Evolutionary conservation across 345 rosid species (phyloP), one percentile per base, ranked within the genome.

Genomic region (Cardamine occulta): DNA sequence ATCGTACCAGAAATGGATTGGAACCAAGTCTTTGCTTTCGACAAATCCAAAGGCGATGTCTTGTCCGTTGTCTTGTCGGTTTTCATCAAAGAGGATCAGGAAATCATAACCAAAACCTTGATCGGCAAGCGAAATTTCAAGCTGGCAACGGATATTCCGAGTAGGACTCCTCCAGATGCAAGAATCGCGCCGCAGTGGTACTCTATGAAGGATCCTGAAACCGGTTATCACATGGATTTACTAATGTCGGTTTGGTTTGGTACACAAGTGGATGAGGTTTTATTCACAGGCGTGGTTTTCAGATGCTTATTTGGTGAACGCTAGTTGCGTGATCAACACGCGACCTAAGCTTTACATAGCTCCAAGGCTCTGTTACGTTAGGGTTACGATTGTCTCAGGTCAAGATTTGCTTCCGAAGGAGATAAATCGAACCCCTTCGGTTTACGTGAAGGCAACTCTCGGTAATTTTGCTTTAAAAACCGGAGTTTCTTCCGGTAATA

Each of bases 1-100:
- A 7, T 48, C 1, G 56, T 63, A 68, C 70, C 69, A 39, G 8
- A 52, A 31, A 6, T 18, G 39, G 58, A 61, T 12, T 76, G 59
- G 80, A 56, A 70, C 40, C 75, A 63, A 56, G 60, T 54, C 17
- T 77, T 77, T 19, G 80, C 76, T 70, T 70, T 77, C 53, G 80
- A 77, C 72, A 70, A 63, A 77, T 0, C 66, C 42, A 35, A 55
- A 63, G 80, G 71, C 9, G 76, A 70, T 63, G 71, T 70, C 55
- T 70, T 76, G 59, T 62, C 51, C 3, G 52, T 63, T 28, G 17
- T 44, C 58, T 76, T 44, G 48, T 44, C 48, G 48, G 48, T 44
- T 44, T 44, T 44, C 1, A 44, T 44, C 7, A 47, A 45, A 9
- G 51, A 62, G 6, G 37, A 0, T 28, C 17, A 44, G 18, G 2